Conservation (phyloP, 176 grass and related monocot genomes). For the Pharus latifolius region DNA sequence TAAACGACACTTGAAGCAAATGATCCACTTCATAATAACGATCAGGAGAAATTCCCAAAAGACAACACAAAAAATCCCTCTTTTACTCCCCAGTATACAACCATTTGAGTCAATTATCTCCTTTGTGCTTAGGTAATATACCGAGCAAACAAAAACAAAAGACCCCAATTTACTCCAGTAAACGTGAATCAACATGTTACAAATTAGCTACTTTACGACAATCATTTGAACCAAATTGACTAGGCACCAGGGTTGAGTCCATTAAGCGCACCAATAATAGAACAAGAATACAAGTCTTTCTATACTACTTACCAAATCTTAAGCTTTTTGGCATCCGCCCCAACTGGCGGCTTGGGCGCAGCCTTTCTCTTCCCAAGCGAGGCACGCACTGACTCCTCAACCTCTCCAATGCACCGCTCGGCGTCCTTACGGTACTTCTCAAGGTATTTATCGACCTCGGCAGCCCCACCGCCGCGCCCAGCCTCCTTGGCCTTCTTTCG, state of each 20-base stretch:
- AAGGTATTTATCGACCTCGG: conserved; percentile 80
- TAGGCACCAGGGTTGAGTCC: background rate
- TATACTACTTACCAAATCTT: conserved; percentile 72
- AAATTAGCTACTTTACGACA: background rate
- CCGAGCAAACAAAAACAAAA: background rate
- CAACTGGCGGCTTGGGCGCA: conserved; percentile 14
- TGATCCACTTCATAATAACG: background rate
- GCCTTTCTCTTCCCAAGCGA: conserved; percentile 82
- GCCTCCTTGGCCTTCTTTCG: conserved; percentile 83
- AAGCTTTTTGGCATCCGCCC: conserved; percentile 57
- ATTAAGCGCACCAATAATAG: background rate
- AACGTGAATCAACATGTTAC: background rate
- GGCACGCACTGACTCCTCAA: conserved; percentile 71
- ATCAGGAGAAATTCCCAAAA: background rate
- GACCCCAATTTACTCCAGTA: background rate
- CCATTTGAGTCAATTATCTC: background rate
- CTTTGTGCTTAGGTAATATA: too few species aligned
- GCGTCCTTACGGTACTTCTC: conserved; percentile 82
- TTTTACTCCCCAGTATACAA: too few species aligned
- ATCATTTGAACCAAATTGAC: background rate
- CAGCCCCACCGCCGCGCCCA: conserved; percentile 10
- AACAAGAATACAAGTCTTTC: background rate
- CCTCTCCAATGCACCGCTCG: conserved; percentile 57
- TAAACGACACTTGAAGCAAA: background rate
- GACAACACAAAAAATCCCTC: background rate